These are phyloP conservation scores for Cryphonectria japonica DNA, from an alignment of 2,329 filamentous ascomycete genomes.

Conservation along the genomic window DNA sequence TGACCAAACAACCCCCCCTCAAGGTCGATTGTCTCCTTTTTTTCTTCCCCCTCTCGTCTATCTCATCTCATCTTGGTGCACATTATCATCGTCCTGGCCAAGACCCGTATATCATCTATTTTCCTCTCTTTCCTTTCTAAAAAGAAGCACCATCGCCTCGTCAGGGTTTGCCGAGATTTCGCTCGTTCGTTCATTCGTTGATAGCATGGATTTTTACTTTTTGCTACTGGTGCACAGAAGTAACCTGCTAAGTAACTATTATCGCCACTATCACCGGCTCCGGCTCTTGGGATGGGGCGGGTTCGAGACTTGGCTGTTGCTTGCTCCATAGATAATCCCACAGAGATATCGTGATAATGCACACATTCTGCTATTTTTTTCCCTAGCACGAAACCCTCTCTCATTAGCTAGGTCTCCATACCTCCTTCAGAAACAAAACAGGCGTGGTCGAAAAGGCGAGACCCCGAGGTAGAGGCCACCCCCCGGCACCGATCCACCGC, in stretches of 20 bases:
- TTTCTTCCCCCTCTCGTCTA: not conserved
- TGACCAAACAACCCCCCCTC: too few relatives aligned
- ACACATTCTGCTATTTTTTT: too few relatives aligned
- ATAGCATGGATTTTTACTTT: too few relatives aligned
- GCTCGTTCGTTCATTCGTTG: not conserved
- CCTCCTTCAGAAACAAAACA: not conserved
- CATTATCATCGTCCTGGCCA: constrained; percentile 25
- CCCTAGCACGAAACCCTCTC: not conserved
- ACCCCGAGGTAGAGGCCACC: not conserved
- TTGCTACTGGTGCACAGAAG: not conserved
- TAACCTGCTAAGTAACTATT: not conserved
- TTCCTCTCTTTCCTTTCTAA: not conserved
- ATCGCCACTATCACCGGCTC: not conserved
- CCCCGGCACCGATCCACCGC: not conserved
- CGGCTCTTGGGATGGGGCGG: not conserved
- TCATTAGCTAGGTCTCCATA: not conserved
- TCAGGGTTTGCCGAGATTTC: not conserved
- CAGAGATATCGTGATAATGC: too few relatives aligned
- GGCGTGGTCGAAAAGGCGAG: constrained; percentile 7
- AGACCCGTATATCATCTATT: not conserved
- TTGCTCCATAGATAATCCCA: not conserved
- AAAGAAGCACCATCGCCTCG: not conserved
- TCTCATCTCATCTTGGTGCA: constrained; percentile 18
- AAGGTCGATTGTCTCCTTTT: not conserved
- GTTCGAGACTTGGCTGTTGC: not conserved